These are phyloP conservation scores for Blastocrithidia nonstop DNA, from an alignment of 208 protist species.

Conservation along the genomic window DNA sequence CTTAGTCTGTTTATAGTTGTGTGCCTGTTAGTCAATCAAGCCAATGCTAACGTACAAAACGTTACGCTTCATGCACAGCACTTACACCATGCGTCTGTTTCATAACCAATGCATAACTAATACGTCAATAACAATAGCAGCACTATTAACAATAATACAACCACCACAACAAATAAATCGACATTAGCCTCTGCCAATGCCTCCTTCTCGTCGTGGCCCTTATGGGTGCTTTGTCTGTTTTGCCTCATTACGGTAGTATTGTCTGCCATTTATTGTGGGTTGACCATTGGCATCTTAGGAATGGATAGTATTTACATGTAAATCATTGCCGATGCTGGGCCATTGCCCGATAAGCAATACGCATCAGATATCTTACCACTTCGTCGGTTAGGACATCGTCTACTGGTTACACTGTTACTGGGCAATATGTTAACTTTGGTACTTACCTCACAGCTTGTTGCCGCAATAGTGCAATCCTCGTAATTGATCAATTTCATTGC, in stretches of 20 bases:
- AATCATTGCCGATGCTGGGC: conserved; percentile 56
- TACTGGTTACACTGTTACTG: conserved; percentile 50
- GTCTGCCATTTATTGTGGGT: conserved; percentile 64
- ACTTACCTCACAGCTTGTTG: conserved; percentile 64
- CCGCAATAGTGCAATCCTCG: conserved; percentile 33
- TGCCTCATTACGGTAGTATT: conserved; percentile 25
- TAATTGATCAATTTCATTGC: conserved; percentile 62
- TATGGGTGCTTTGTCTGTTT: conserved; percentile 23
- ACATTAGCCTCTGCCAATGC: conserved; percentile 5
- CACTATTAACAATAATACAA: too few species aligned
- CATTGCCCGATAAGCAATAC: conserved; percentile 47
- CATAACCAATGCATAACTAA: too few species aligned
- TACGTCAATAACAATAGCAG: too few species aligned
- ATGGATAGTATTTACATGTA: conserved; percentile 64
- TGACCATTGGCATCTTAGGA: conserved; percentile 70
- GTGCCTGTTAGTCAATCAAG: too few species aligned
- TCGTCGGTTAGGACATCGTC: conserved; percentile 48
- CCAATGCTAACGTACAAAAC: too few species aligned
- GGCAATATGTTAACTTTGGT: conserved; percentile 75
- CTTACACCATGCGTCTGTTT: too few species aligned
- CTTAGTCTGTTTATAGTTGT: too few species aligned
- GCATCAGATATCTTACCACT: conserved; percentile 52
- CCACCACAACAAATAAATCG: too few species aligned
- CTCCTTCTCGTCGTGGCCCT: conserved; percentile 28
- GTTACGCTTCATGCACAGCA: too few species aligned